Conservation (phyloP, 2,329 filamentous ascomycete species). For the Talaromyces sp. region DNA sequence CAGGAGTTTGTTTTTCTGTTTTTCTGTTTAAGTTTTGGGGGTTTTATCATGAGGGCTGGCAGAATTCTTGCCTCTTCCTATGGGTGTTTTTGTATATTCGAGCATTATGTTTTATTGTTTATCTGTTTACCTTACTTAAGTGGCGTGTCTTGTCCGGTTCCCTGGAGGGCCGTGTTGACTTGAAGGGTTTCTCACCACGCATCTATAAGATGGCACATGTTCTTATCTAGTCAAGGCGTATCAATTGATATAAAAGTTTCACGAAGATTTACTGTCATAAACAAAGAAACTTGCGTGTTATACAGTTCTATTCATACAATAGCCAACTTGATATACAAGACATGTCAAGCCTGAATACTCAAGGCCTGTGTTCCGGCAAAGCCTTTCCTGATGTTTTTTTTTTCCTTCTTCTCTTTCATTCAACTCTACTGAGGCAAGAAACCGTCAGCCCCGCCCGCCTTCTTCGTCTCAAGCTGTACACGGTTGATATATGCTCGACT, state of each 20-base stretch:
- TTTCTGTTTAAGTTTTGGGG: not conserved
- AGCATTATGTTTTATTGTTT: not conserved
- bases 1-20: not conserved
- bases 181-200: not conserved
- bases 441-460: constrained; percentile 15
- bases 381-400: not conserved
- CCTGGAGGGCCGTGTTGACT: not conserved
- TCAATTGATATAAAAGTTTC: not conserved
- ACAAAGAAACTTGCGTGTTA: not conserved
- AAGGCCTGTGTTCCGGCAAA: not conserved
- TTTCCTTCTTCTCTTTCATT: not conserved
- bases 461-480: constrained; percentile 55
- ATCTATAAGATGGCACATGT: not conserved
- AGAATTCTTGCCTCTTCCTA: not conserved
- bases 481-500: constrained; percentile 61
- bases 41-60: not conserved
- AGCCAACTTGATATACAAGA: not conserved
- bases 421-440: not conserved
- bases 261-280: not conserved
- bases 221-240: not conserved
- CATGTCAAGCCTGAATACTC: not conserved
- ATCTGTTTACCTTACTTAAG: not conserved
- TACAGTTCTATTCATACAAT: not conserved
- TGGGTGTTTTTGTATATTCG: not conserved
- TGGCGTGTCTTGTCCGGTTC: not conserved